A percentile compares a stretch with the other conserved stretches of the same genome.
These are phyloP conservation scores for Arabidopsis arenosa DNA, from an alignment of 345 rosid species.

Conservation along the genomic window DNA sequence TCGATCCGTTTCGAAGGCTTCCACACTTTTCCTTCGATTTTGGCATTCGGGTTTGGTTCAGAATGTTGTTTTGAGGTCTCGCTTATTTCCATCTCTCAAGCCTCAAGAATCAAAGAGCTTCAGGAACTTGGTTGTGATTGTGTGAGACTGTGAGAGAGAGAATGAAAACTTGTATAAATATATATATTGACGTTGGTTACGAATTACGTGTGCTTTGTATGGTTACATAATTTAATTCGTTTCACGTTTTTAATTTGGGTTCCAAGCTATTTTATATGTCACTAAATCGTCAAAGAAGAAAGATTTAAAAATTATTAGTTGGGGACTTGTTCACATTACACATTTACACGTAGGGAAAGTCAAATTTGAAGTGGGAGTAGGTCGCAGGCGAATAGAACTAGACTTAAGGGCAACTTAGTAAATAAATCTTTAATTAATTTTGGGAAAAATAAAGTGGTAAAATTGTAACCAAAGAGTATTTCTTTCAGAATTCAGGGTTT, in stretches of 20 bases:
- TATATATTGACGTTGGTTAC: constrained; percentile 15
- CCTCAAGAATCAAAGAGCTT: constrained; percentile 48
- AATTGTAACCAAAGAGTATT: too few species aligned
- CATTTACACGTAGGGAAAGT: constrained; percentile 20
- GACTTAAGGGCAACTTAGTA: background rate
- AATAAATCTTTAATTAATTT: too few species aligned
- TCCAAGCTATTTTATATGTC: background rate
- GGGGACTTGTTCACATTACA: constrained; percentile 23
- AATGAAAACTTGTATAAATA: constrained; percentile 5
- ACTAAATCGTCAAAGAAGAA: constrained; percentile 7
- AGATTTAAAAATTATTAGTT: background rate
- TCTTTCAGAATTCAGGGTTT: too few species aligned
- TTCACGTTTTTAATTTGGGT: constrained; percentile 36
- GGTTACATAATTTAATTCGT: background rate
- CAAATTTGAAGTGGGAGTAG: constrained; percentile 8
- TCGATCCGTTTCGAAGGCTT: constrained; percentile 50
- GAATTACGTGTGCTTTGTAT: constrained; percentile 10
- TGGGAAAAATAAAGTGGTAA: too few species aligned
- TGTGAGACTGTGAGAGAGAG: constrained; percentile 10
- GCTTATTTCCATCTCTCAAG: constrained; percentile 54
- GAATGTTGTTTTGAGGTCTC: constrained; percentile 36
- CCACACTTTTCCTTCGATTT: constrained; percentile 38
- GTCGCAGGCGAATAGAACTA: background rate
- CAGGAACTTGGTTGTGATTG: background rate
- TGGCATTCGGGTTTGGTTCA: constrained; percentile 39